Evolutionary conservation across 345 rosid genomes (phyloP), one percentile per base, ranked within the genome.

Genomic region (Citrus medica): DNA sequence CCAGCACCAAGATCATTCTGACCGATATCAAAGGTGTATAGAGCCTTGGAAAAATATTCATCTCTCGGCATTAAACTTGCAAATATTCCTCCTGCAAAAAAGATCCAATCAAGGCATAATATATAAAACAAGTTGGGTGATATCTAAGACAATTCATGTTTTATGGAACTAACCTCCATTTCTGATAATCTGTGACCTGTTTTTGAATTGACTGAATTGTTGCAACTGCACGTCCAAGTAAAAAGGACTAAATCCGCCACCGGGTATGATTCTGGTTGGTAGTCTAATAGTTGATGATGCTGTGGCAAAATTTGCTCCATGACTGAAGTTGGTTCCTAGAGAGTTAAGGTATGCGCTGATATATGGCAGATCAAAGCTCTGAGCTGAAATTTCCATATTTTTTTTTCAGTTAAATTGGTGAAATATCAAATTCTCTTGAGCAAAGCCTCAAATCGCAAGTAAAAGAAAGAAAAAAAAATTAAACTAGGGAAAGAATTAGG

Each of bases 1-100:
- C 81, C 88, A 21, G 67, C 83, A 8, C 75, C 84, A 32, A 90
- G 78, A 80, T 90, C 92, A 72, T 90, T 90, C 63, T 90, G 94
- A 46, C 92, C 94, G 10, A 90, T 89, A 70, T 90, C 94, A 68
- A 87, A 80, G 48, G 87, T 86, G 79, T 90, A 91, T 55, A 86
- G 75, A 62, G 90, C 95, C 58, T 78, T 70, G 7, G 77, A 35
- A 58, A 87, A 91, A 70, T 63, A 60, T 30, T 84, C 79, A 32
- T 79, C 84, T 25, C 79, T 74, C 0, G 94, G 92, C 82, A 91
- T 71, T 64, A 84, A 80, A 72, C 55, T 74, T 63, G 80, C 78
- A 8, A 73, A 65, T 61, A 74, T 56, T 66, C 86, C 80, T 73
- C 89, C 91, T 88, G 53, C 63, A 60, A 2, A 6, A 40, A 17